Conservation (phyloP, 352 stramenopile species). For the Phytophthora agathidicida region DNA sequence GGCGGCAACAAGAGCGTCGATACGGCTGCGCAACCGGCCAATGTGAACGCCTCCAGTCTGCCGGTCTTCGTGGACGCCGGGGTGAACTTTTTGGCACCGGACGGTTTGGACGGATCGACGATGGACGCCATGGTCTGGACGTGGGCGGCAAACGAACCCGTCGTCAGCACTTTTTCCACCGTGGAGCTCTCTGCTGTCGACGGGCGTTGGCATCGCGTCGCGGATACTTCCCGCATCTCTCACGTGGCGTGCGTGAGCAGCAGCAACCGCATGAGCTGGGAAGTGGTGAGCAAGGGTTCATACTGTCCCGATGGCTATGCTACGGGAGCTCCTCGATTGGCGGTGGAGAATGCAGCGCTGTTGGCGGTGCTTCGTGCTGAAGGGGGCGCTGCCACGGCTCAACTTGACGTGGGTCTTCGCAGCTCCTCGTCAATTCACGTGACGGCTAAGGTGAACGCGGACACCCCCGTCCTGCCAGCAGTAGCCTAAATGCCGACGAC, state of each 20-base stretch:
- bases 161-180: conserved; percentile 23
- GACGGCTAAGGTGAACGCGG: not conserved
- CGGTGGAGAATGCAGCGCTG: conserved; percentile 56
- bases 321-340: conserved; percentile 39
- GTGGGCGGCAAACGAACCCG: conserved; percentile 55
- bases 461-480: not conserved
- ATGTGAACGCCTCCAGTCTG: conserved; percentile 39
- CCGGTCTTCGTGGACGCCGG: conserved; percentile 50
- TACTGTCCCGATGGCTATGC: conserved; percentile 41
- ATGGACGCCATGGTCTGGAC: conserved; percentile 65
- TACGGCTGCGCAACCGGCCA: conserved; percentile 15
- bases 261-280: conserved; percentile 44
- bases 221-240: conserved; percentile 33
- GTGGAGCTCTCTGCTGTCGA: conserved; percentile 47
- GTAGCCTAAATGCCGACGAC: not conserved
- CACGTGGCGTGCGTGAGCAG: conserved; percentile 52
- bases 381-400: conserved; percentile 28
- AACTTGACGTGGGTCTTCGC: conserved; percentile 48
- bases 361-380: conserved; percentile 30
- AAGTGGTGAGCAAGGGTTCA: conserved; percentile 41
- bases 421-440: conserved; percentile 36
- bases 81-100: conserved; percentile 59
- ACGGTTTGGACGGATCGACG: conserved; percentile 48
- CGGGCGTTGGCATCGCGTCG: conserved; percentile 55
- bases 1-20: conserved; percentile 14